These are phyloP conservation scores for Linum usitatissimum DNA, from an alignment of 345 rosid species.

Conservation along the genomic window DNA sequence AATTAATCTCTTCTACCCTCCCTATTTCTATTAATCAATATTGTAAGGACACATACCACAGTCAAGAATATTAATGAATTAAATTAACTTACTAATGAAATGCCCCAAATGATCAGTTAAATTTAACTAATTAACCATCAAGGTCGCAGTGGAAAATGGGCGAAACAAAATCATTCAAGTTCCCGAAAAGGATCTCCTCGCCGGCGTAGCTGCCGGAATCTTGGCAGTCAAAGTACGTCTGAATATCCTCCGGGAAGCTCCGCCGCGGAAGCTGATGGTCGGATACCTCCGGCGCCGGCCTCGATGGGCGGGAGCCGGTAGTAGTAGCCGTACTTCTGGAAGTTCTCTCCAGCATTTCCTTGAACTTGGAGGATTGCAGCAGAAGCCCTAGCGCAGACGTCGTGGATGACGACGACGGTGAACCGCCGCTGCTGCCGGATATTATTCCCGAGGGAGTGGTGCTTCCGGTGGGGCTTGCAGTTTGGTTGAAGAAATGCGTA, in stretches of 20 bases:
- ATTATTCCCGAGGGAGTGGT: not conserved
- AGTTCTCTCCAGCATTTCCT: conserved; percentile 5
- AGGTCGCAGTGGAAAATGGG: conserved; percentile 4
- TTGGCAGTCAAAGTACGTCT: conserved; percentile 4
- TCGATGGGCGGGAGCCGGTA: not conserved
- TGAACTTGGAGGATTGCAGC: conserved; percentile 5
- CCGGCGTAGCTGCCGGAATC: not conserved
- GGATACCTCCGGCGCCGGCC: not conserved
- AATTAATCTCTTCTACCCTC: too few relatives aligned
- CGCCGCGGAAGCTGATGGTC: not conserved
- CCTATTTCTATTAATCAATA: too few relatives aligned
- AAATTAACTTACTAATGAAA: too few relatives aligned
- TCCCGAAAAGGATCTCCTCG: not conserved
- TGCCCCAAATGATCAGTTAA: too few relatives aligned
- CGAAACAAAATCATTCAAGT: not conserved
- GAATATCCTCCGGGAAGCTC: conserved; percentile 3
- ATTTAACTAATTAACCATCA: not conserved
- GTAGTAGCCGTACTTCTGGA: not conserved
- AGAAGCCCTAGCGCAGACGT: conserved; percentile 1
- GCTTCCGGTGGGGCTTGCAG: not conserved
- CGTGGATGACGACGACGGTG: not conserved
- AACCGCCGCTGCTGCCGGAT: not conserved
- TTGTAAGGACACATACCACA: too few relatives aligned
- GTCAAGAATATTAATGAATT: too few relatives aligned
- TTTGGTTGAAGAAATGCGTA: not conserved